phyloP scores from a whole-genome alignment of 257 asterid species.

The Fraxinus americana region DNA sequence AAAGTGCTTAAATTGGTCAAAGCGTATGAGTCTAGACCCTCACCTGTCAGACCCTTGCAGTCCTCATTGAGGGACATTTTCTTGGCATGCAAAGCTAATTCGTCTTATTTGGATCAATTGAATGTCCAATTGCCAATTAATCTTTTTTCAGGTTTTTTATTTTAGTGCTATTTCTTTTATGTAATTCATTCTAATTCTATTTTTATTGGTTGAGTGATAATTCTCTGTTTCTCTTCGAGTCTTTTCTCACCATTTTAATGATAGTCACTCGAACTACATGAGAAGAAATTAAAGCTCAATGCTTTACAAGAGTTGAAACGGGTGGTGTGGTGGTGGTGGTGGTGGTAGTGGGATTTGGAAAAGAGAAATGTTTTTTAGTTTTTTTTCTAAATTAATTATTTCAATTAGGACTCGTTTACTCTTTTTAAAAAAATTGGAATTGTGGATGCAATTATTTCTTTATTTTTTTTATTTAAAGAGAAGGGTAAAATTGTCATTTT shows the following conservation, averaged over 20 bases:
- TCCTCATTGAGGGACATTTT: conserved; percentile 72
- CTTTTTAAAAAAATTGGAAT: too few species aligned
- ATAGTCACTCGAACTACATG: neutral
- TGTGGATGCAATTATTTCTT: too few species aligned
- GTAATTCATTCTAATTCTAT: neutral
- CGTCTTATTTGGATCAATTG: conserved; percentile 40
- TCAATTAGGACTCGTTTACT: too few species aligned
- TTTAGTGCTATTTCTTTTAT: neutral
- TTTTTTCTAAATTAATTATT: too few species aligned
- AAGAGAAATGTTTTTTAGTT: too few species aligned
- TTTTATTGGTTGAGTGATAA: neutral
- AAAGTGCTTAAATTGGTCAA: conserved; percentile 78
- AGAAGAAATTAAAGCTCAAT: too few species aligned
- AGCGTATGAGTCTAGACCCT: conserved; percentile 88
- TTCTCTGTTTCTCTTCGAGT: neutral
- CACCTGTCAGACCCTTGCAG: conserved; percentile 74
- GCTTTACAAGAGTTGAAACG: neutral
- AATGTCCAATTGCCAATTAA: conserved; percentile 24
- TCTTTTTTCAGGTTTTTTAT: conserved; percentile 27
- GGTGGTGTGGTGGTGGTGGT: too few species aligned
- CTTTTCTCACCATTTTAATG: too few species aligned
- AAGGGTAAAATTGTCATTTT: too few species aligned
- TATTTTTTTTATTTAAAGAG: too few species aligned
- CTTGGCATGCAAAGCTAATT: conserved; percentile 61
- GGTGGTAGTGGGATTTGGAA: too few species aligned